Evolutionary conservation across 2,329 filamentous ascomycete species (phyloP), one percentile per base, ranked within the genome.

Genomic region (Nigrospora oryzae): DNA sequence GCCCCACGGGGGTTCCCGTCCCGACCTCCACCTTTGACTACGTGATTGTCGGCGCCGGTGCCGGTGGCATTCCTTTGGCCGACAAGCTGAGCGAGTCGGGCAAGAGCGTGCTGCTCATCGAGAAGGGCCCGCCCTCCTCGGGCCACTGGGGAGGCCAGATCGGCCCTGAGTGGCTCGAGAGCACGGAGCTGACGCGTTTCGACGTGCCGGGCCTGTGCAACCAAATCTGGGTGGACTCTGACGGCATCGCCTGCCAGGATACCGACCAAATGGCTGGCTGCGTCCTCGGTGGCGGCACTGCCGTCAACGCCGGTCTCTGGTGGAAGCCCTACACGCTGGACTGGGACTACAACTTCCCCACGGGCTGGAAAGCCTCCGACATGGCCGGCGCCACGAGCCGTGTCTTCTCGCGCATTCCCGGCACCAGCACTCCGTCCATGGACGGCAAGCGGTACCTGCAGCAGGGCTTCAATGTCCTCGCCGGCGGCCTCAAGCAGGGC

Each of bases 211-310:
- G 82, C 46, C 74, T 86, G 48, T 85, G 80, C 62, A 86, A 86
- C 59, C 71, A 85, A 62, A 84, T 87, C 53, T 84, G 81, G 75
- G 66, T 70, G 8, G 75, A 84, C 56, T 79, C 77, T 12, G 67
- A 69, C 5, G 81, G 79, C 33, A 79, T 85, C 51, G 77, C 78
- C 38, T 88, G 84, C 62, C 72, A 71, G 5, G 83, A 87, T 60
- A 81, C 78, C 11, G 81, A 83, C 51, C 79, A 84, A 55, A 86
- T 86, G 80, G 80, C 81, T n/a, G 84, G 82, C 12, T 87, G 84
- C 52, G 71, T 87, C 36, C 73, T 87, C 7, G 84, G 84, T 43
- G 84, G 84, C 46, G 79, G 79, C 8, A 76, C 78, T 23, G 76
- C 79, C 36, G 71, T 86, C 53, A 87, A 86, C 53, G 79, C 82